Evolutionary conservation across 768 basidiomycete genomes (phyloP), one percentile per base, ranked within the genome.

Genomic region (Agrocybe pediades): DNA sequence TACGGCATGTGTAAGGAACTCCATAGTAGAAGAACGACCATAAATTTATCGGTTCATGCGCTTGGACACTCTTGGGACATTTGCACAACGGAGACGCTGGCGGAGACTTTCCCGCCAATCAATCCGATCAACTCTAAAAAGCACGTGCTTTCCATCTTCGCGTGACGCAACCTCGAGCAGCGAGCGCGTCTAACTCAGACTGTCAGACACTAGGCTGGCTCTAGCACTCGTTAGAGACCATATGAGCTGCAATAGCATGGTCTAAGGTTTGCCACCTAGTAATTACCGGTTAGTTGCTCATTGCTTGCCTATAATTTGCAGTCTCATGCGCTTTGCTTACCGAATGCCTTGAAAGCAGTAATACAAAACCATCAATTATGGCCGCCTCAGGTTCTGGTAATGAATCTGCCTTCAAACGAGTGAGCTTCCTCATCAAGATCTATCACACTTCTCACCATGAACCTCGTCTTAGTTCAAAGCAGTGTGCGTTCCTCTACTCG

Each of bases 401-500:
- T 23, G 60, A 67, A 43, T 49, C 46, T 17, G 54, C 62, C 23
- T 69, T 69, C 49, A 60, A 56, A 21, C 62, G 55, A 56, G 65
- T 36, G 11, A 11, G 33, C n/a, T 5, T 5, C n/a, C 11, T 13
- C 5, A 36, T 36, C 3, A 4, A 5, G 6, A 11, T 36, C n/a
- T 36, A 13, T 3, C 13, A 36, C 3, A 40, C 16, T 33, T 51
- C 9, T 21, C 23, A 40, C 42, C n/a, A n/a, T n/a, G n/a, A 21
- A 50, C 15, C 21, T 29, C 24, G 29, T 50, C 30, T 49, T 41
- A 83, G 81, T 68, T 83, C 51, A 98, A 95, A 73, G 71, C 75
- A 19, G 72, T 84, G 24, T 96, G 94, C 62, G 92, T 97, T 7
- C 85, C 91, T 16, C 75, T 98, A 7, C 80, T 98, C 57, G 85